A percentile compares a stretch with the other conserved stretches of the same genome.
phyloP scores from a whole-genome alignment of 768 basidiomycete species.

The Exidia glandulosa region DNA sequence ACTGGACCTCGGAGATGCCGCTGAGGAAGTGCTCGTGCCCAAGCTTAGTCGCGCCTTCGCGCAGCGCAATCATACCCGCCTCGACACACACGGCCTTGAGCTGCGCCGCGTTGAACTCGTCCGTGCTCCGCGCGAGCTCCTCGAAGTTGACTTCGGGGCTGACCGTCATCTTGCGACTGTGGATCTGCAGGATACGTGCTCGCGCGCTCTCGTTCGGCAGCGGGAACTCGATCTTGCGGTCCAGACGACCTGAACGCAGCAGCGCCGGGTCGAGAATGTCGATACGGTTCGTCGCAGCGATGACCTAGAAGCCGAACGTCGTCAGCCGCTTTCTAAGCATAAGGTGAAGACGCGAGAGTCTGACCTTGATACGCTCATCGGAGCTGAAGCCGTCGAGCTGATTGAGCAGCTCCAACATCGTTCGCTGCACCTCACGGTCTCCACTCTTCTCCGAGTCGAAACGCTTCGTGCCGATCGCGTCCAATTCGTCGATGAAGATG shows the following conservation, averaged over 20 bases:
- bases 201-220: conserved; percentile 94
- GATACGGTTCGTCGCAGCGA: conserved; percentile 97
- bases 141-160: conserved; percentile 88
- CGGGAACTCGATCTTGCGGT: conserved; percentile 98
- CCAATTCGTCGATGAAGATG: conserved; percentile 98
- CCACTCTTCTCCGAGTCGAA: conserved; percentile 99
- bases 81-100: conserved; percentile 98
- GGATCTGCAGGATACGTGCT: conserved; percentile 91
- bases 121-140: conserved; percentile 91
- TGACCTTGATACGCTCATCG: conserved; percentile 92
- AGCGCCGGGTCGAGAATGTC: conserved; percentile 97
- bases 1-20: conserved; percentile 89
- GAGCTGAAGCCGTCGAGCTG: conserved; percentile 97
- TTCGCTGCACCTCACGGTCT: conserved; percentile 97
- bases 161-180: conserved; percentile 91
- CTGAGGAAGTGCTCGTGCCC: conserved; percentile 94
- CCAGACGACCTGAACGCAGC: conserved; percentile 94
- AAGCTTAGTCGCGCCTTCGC: conserved; percentile 83
- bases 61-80: conserved; percentile 95
- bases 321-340: no score
- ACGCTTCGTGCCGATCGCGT: conserved; percentile 97
- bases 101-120: conserved; percentile 97
- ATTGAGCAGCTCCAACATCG: conserved; percentile 98
- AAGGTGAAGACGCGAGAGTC: conserved; percentile 9
- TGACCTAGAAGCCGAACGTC: conserved; percentile 59